Evolutionary conservation across 768 basidiomycete species (phyloP).

Genomic region (Agrocybe pediades): DNA sequence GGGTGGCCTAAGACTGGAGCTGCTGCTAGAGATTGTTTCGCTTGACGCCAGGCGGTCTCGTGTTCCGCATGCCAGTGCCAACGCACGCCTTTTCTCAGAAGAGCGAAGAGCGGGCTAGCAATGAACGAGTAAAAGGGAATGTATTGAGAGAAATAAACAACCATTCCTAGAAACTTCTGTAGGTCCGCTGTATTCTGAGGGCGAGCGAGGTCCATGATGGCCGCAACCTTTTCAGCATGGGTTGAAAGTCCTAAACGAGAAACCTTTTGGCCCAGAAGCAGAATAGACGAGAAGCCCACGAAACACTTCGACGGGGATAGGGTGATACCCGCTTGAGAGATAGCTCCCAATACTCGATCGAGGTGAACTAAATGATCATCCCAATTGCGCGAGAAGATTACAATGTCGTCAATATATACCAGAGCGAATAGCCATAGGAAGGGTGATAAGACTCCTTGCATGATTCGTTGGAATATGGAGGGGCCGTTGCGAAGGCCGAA

Average conservation of each 20-base stretch:
- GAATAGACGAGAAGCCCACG: no score
- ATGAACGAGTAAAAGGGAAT: constrained; percentile 6
- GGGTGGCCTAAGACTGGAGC: constrained; percentile 6
- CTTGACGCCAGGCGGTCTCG: not conserved
- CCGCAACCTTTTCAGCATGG: no score
- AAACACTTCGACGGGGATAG: no score
- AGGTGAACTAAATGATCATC: not conserved
- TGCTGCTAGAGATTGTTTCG: not conserved
- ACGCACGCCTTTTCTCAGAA: not conserved
- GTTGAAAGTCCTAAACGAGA: no score
- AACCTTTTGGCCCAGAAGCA: no score
- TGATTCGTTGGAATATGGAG: not conserved
- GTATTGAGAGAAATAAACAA: constrained; percentile 19
- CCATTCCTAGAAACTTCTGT: constrained; percentile 35
- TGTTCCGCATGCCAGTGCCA: constrained; percentile 1
- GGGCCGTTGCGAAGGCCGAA: no score
- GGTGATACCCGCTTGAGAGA: no score
- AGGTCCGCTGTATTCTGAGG: no score
- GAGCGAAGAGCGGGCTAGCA: not conserved
- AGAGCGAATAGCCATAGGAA: not conserved
- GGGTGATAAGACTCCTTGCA: not conserved
- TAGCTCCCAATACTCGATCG: no score
- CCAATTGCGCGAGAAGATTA: not conserved
- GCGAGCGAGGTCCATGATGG: no score
- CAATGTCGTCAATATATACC: not conserved